phyloP scores from a whole-genome alignment of 139 green algal species.

The Picochlorum costavermella region DNA sequence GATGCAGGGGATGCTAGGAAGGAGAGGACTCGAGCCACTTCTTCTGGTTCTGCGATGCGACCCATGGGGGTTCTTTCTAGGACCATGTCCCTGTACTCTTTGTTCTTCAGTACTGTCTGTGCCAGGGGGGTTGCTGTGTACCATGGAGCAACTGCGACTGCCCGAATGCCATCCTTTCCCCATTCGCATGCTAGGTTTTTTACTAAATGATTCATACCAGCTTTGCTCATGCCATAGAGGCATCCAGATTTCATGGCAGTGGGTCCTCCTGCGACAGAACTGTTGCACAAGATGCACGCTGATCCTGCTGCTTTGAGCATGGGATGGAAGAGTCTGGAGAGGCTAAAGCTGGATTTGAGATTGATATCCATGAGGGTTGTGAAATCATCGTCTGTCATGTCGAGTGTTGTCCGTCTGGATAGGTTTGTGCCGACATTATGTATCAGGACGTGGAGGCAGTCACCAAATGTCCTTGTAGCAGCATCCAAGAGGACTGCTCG shows the following conservation, averaged over 20 bases:
- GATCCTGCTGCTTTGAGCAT: conserved; percentile 37
- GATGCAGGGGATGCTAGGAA: conserved; percentile 61
- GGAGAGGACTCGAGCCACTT: conserved; percentile 60
- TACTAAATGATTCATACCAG: conserved; percentile 84
- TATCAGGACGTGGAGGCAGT: conserved; percentile 14
- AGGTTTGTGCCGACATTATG: conserved; percentile 74
- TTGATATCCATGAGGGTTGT: conserved; percentile 62
- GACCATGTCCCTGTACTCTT: conserved; percentile 41
- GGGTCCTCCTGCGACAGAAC: conserved; percentile 74
- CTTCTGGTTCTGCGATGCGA: conserved; percentile 58
- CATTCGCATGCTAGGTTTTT: conserved; percentile 81
- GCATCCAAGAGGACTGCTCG: conserved; percentile 13
- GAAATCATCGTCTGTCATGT: conserved; percentile 64
- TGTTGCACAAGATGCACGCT: conserved; percentile 68
- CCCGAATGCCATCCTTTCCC: conserved; percentile 69
- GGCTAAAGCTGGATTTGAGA: conserved; percentile 60
- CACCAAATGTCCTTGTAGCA: conserved; percentile 5
- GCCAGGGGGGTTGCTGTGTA: conserved; percentile 77
- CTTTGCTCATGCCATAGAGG: conserved; percentile 83
- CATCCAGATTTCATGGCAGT: conserved; percentile 58
- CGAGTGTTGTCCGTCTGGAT: conserved; percentile 39
- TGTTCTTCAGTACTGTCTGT: conserved; percentile 41
- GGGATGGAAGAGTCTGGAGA: conserved; percentile 51
- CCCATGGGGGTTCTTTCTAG: conserved; percentile 63
- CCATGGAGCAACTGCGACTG: conserved; percentile 81